A percentile compares a stretch with the other conserved stretches of the same genome.
phyloP scores from a whole-genome alignment of 1,284 basidiomycete genomes.

The Cryptococcus amylolentus region DNA sequence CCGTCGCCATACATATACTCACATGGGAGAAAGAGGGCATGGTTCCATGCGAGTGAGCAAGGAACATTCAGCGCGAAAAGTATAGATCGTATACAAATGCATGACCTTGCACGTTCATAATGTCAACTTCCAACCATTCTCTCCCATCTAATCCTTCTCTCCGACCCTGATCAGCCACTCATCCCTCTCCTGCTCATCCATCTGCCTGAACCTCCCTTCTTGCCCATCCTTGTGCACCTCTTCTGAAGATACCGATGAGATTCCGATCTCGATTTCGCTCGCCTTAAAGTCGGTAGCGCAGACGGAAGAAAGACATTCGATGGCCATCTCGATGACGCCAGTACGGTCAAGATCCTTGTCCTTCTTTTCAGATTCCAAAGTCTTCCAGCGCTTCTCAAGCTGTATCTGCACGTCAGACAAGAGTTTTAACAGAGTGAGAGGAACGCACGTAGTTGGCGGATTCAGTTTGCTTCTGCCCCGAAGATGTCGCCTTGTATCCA shows the following conservation, averaged over 20 bases:
- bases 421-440: not conserved
- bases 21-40: too few species aligned
- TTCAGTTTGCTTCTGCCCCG: constrained; percentile 97
- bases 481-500: constrained; percentile 93
- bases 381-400: constrained; percentile 99
- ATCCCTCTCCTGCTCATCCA: constrained; percentile 79
- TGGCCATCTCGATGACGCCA: constrained; percentile 88
- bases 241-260: constrained; percentile 45
- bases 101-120: not conserved
- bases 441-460: constrained; percentile 77
- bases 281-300: constrained; percentile 91
- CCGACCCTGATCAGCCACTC: constrained; percentile 81
- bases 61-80: not conserved
- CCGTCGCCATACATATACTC: too few species aligned
- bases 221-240: constrained; percentile 46
- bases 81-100: not conserved
- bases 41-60: too few species aligned
- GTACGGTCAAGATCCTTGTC: constrained; percentile 64
- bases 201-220: constrained; percentile 64
- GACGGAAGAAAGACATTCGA: constrained; percentile 88
- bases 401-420: constrained; percentile 24
- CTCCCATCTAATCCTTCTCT: constrained; percentile 71
- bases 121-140: constrained; percentile 2
- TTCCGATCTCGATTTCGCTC: constrained; percentile 56
- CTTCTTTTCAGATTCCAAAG: constrained; percentile 64